Conservation (phyloP, 345 rosid species). For the Eucalyptus erythrocorys region DNA sequence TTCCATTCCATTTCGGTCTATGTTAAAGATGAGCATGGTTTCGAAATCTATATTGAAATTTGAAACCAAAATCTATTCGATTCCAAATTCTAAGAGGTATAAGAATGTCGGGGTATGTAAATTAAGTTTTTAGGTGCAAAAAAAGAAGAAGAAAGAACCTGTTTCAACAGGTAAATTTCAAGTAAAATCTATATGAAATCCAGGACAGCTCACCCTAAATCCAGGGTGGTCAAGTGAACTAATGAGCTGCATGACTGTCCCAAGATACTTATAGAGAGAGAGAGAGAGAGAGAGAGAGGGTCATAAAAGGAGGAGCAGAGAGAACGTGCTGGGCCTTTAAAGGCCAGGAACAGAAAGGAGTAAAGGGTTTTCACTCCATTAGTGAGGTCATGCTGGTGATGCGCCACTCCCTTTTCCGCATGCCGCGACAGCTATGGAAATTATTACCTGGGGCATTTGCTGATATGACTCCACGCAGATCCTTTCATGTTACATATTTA, state of each 20-base stretch:
- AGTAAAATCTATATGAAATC: no score
- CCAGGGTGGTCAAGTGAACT: neutral
- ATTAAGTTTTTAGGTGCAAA: fast-evolving
- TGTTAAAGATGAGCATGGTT: no score
- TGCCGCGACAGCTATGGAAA: neutral
- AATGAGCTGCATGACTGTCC: neutral
- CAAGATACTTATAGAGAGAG: neutral
- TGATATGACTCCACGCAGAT: neutral
- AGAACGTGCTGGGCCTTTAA: neutral
- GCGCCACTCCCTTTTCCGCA: neutral
- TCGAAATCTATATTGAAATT: fast-evolving
- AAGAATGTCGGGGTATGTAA: fast-evolving
- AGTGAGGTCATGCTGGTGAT: neutral
- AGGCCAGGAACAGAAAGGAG: neutral
- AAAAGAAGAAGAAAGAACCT: no score
- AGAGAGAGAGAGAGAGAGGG: neutral
- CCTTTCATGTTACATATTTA: neutral
- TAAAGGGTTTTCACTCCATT: neutral
- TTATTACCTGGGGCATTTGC: neutral
- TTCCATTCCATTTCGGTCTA: neutral
- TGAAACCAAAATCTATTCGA: no score
- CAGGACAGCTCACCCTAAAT: no score
- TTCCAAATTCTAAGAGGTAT: no score
- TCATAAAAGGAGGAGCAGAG: neutral
- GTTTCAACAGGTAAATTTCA: fast-evolving